Percentiles rank a stretch among this genome's conserved stretches.
Conservation (phyloP, 495 filamentous ascomycete species). For the Xylaria grammica region DNA sequence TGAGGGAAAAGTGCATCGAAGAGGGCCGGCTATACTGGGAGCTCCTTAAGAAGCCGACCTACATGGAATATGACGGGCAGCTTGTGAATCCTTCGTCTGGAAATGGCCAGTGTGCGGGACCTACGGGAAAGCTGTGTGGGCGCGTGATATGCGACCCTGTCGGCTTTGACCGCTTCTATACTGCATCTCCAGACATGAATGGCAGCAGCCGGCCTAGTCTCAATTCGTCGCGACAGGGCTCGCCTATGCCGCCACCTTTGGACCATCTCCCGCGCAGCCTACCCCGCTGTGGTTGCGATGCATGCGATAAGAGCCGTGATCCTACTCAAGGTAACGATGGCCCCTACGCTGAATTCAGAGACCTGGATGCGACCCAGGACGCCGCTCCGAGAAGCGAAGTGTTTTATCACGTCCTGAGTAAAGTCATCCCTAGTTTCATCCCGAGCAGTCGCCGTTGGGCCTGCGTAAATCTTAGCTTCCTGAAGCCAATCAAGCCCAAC, state of each 20-base stretch:
- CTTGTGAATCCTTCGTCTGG: slow-evolving; percentile 25
- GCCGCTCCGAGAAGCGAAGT: slow-evolving; percentile 32
- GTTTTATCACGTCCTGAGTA: slow-evolving; percentile 32
- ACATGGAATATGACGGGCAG: slow-evolving; percentile 39
- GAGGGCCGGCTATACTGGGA: slow-evolving; percentile 43
- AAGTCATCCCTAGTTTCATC: slow-evolving; percentile 37
- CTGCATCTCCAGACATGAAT: slow-evolving; percentile 12
- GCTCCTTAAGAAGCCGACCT: slow-evolving; percentile 38
- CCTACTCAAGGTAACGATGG: slow-evolving; percentile 17
- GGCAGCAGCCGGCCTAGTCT: slow-evolving; percentile 1
- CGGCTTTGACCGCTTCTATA: slow-evolving; percentile 32
- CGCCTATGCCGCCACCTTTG: slow-evolving; percentile 14
- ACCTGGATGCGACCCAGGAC: slow-evolving; percentile 33
- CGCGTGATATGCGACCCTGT: slow-evolving; percentile 42
- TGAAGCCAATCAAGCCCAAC: slow-evolving; percentile 11
- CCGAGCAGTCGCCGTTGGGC: slow-evolving; percentile 38
- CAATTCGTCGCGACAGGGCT: slow-evolving; percentile 6
- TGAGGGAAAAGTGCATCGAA: slow-evolving; percentile 32
- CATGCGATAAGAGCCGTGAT: slow-evolving; percentile 21
- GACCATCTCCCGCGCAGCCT: slow-evolving; percentile 36
- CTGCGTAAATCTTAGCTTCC: slow-evolving; percentile 10
- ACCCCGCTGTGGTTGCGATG: slow-evolving; percentile 34
- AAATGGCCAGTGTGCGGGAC: slow-evolving; percentile 12
- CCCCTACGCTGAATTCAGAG: slow-evolving; percentile 36
- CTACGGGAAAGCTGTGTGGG: slow-evolving; percentile 28